These are phyloP conservation scores for Calocybe gambosa DNA, from an alignment of 1,284 basidiomycete genomes.

Conservation along the genomic window DNA sequence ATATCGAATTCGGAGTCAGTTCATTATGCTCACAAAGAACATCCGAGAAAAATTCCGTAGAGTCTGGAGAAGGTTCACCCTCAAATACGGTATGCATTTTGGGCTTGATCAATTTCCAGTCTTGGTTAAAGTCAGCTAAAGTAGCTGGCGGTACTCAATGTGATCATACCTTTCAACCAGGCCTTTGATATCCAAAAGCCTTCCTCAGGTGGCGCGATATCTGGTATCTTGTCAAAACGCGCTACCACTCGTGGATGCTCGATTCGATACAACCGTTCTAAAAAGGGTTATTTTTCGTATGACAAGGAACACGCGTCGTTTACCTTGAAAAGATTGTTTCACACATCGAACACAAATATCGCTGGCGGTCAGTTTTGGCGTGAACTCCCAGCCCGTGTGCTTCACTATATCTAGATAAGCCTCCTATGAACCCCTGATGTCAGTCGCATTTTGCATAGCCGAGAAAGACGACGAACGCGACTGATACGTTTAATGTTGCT, in stretches of 20 bases:
- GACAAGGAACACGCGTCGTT: not conserved
- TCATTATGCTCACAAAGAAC: conserved; percentile 66
- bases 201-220: conserved; percentile 34
- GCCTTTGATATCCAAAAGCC: conserved; percentile 71
- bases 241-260: conserved; percentile 56
- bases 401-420: conserved; percentile 42
- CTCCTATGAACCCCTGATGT: conserved; percentile 27
- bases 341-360: conserved; percentile 65
- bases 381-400: conserved; percentile 42
- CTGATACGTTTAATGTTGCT: conserved; percentile 61
- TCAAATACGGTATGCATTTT: conserved; percentile 59
- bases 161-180: conserved; percentile 63
- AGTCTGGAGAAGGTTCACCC: conserved; percentile 62
- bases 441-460: not conserved
- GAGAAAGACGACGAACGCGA: conserved; percentile 29
- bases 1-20: conserved; percentile 46
- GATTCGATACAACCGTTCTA: conserved; percentile 62
- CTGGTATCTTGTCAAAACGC: conserved; percentile 49
- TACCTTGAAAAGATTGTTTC: conserved; percentile 52
- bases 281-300: not conserved
- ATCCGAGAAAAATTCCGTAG: conserved; percentile 46
- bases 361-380: conserved; percentile 36
- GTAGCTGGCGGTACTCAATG: not conserved
- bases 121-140: conserved; percentile 28
- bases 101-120: conserved; percentile 66